Conservation (phyloP, 768 basidiomycete genomes). For the Trametes villosa region DNA sequence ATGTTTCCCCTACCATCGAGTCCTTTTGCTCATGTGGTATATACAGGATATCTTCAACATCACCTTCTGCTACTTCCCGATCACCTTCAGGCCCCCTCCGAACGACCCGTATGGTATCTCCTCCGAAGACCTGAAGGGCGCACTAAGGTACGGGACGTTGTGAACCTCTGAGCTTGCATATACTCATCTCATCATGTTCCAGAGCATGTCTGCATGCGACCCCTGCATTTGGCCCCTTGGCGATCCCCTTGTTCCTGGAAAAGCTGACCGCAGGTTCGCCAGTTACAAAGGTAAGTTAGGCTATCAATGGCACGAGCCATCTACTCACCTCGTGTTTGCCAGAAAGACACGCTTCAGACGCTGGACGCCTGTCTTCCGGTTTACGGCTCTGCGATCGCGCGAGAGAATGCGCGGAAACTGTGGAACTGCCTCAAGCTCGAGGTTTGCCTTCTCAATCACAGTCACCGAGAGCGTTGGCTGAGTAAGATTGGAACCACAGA, state of each 20-base stretch:
- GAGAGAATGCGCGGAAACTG: conserved; percentile 70
- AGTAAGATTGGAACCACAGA: conserved; percentile 47
- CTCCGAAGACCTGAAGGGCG: conserved; percentile 77
- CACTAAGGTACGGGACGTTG: conserved; percentile 57
- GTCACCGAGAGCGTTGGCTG: too few species aligned
- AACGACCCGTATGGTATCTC: conserved; percentile 94
- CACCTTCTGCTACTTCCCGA: conserved; percentile 98
- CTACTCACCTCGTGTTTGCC: background rate
- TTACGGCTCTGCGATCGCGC: conserved; percentile 70
- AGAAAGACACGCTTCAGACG: conserved; percentile 88
- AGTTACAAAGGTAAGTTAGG: conserved; percentile 69
- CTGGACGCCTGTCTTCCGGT: conserved; percentile 79
- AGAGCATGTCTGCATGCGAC: conserved; percentile 79
- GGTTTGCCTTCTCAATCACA: conserved; percentile 56
- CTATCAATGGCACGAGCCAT: background rate
- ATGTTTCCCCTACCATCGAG: background rate
- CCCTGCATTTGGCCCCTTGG: conserved; percentile 80
- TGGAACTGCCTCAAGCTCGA: conserved; percentile 93
- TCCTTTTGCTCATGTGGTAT: background rate
- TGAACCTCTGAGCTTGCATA: background rate
- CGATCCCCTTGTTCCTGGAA: conserved; percentile 88
- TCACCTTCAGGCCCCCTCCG: conserved; percentile 92
- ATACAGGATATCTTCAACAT: conserved; percentile 87
- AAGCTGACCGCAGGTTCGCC: conserved; percentile 86
- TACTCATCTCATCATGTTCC: background rate